phyloP scores from a whole-genome alignment of 352 stramenopile species.

The Albugo candida region DNA sequence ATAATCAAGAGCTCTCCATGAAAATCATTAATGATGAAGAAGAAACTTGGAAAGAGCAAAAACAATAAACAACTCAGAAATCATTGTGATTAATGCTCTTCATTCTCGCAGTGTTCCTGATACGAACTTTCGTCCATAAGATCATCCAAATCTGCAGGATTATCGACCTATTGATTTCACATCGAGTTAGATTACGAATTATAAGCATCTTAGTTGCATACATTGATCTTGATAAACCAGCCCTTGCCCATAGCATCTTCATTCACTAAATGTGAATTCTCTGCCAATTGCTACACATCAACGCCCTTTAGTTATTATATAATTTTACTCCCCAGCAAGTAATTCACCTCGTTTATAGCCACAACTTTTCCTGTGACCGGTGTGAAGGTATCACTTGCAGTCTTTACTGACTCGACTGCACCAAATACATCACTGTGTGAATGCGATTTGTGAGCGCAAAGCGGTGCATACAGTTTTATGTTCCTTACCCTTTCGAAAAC shows the following conservation, averaged over 20 bases:
- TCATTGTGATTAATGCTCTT: conserved; percentile 33
- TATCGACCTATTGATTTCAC: conserved; percentile 20
- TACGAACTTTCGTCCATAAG: conserved; percentile 70
- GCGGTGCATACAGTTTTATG: background rate
- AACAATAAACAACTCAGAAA: too few relatives aligned
- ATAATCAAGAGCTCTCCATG: too few relatives aligned
- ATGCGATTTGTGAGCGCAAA: background rate
- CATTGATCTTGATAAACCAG: conserved; percentile 83
- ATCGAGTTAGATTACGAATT: background rate
- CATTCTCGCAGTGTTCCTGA: conserved; percentile 71
- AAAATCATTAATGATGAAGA: too few relatives aligned
- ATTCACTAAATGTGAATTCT: conserved; percentile 77
- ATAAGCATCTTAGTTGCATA: conserved; percentile 9
- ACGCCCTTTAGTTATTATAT: background rate
- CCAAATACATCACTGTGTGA: conserved; percentile 80
- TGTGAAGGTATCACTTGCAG: conserved; percentile 93
- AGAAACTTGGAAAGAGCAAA: too few relatives aligned
- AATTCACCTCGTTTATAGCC: conserved; percentile 82
- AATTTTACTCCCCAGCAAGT: background rate
- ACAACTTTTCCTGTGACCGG: conserved; percentile 85
- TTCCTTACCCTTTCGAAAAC: conserved; percentile 81
- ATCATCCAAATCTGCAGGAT: conserved; percentile 49
- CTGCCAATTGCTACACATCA: conserved; percentile 28
- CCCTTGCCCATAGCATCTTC: conserved; percentile 62
- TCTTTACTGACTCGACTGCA: conserved; percentile 98